These are phyloP conservation scores for Phaeoacremonium minimum DNA, from an alignment of 2,329 filamentous ascomycete genomes.

Conservation along the genomic window DNA sequence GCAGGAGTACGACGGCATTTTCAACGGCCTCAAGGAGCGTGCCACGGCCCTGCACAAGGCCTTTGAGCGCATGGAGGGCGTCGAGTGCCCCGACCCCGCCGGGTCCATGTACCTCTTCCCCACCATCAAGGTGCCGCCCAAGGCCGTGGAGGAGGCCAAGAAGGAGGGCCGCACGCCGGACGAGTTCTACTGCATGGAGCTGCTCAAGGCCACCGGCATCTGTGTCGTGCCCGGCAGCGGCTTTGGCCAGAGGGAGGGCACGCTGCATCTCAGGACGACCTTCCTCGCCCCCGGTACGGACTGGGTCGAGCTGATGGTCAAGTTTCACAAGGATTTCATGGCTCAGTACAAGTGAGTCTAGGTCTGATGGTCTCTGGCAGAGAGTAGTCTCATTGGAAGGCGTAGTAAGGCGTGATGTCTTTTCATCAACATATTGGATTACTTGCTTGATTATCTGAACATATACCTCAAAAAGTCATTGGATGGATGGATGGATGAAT, in stretches of 20 bases:
- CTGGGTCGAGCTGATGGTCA: slow-evolving; percentile 81
- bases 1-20: slow-evolving; percentile 81
- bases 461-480: too few relatives aligned
- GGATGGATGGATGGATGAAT: too few relatives aligned
- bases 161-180: slow-evolving; percentile 73
- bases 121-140: slow-evolving; percentile 74
- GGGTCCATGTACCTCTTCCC: slow-evolving; percentile 99
- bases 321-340: slow-evolving; percentile 92
- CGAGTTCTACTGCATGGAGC: slow-evolving; percentile 88
- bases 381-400: too few relatives aligned
- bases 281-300: slow-evolving; percentile 95
- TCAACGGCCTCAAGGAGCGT: slow-evolving; percentile 70
- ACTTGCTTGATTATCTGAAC: too few relatives aligned
- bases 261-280: slow-evolving; percentile 91
- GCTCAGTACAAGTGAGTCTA: slow-evolving; percentile 65
- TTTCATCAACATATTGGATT: too few relatives aligned
- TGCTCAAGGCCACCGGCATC: slow-evolving; percentile 91
- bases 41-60: slow-evolving; percentile 84
- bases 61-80: slow-evolving; percentile 93
- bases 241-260: slow-evolving; percentile 90
- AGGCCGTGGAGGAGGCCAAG: slow-evolving; percentile 72
- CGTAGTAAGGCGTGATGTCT: too few relatives aligned
- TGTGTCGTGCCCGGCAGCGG: slow-evolving; percentile 90
- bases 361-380: too few relatives aligned
- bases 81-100: slow-evolving; percentile 84